Evolutionary conservation across 306 rosid species (phyloP), one percentile per base, ranked within the genome.

Genomic region (Heteromeles arbutifolia): DNA sequence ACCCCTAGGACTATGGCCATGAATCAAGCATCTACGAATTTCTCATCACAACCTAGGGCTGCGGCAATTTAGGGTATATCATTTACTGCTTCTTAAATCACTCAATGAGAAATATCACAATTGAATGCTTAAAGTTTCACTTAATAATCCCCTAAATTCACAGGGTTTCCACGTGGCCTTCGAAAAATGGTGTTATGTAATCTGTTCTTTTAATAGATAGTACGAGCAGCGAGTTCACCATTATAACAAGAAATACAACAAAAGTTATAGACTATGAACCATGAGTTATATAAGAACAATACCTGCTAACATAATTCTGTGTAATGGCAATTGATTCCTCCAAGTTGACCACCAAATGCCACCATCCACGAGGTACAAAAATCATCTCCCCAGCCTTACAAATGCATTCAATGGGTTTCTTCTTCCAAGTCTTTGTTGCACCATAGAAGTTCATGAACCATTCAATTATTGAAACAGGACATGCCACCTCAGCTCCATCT

Each of bases 371-470:
- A 28, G 97, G 97, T 82, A 90, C 98, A 85, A 92, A 95, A 74
- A 95, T 76, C 65, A 95, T 88, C 45, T 92, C 98, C 68, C 98
- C 98, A n/a, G 97, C 92, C 79, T 87, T 89, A 68, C 97, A 92
- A 28, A 95, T 76, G 65, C 97, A 90, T 82, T 95, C 98, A 66
- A 92, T 77, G 59, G 97, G 98, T 53, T 79, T 92, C 89, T 80
- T 95, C 78, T 83, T 85, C 96, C 93, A 89, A 81, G 65, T 84
- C 82, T 86, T 90, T 0, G 96, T 88, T 54, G 90, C 82, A 17
- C 89, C 87, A 57, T 94, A 94, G 50, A 94, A 94, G 88, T 94
- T 92, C 98, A 94, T 94, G 87, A 94, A 94, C 98, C 98, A 94
- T 81, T 94, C 98, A 25, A 84, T 88, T 74, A 94, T 91, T 11